Evolutionary conservation across 2,329 filamentous ascomycete genomes (phyloP), one percentile per base, ranked within the genome.

Genomic region (Ophiocordyceps camponoti-leonardi): DNA sequence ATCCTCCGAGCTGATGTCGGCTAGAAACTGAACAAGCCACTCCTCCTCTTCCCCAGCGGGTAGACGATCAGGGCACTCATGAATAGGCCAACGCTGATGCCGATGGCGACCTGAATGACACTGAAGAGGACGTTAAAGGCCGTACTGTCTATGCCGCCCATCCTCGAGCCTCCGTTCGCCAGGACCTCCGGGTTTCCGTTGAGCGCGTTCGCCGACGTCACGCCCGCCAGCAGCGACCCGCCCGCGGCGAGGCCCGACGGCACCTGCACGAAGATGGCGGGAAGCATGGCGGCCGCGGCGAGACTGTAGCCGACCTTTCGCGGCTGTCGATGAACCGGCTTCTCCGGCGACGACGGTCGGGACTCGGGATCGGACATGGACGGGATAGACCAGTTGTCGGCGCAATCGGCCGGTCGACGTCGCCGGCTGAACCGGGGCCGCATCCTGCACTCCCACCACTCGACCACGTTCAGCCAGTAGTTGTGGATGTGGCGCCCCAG

Each of bases 281-380:
- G 87, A 11, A 94, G 66, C 70, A 94, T 85, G 1, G 84, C 82
- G 0, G 86, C 85, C 0, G 86, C 86, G 0, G 87, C 87, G 2
- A 94, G 74, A 1, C 83, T 83, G 58, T 88, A 86, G 13, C 81
- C 78, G 6, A 77, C 64, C 7, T 67, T 62, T 7, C 69, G 60
- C n/a, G 62, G 55, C 50, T 61, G 55, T 48, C 57, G 42, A 44
- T 51, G 18, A 10, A 10, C 52, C 18, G 54, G 48, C 39, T 53
- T 55, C 43, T 56, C 47, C 22, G 53, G 30, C 0, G 54, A 51
- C 1, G 33, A 51, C 0, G 58, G 54, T 4, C 55, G 53, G 2
- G 61, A 59, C 23, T 65, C 62, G 16, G 58, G 53, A 30, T 65
- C 62, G 1, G 52, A 49, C 26, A 54, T 42, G 0, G 58, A 56